A percentile compares a stretch with the other conserved stretches of the same genome.
Evolutionary conservation across 306 rosid species (phyloP).

Genomic region (Trifolium pratense): DNA sequence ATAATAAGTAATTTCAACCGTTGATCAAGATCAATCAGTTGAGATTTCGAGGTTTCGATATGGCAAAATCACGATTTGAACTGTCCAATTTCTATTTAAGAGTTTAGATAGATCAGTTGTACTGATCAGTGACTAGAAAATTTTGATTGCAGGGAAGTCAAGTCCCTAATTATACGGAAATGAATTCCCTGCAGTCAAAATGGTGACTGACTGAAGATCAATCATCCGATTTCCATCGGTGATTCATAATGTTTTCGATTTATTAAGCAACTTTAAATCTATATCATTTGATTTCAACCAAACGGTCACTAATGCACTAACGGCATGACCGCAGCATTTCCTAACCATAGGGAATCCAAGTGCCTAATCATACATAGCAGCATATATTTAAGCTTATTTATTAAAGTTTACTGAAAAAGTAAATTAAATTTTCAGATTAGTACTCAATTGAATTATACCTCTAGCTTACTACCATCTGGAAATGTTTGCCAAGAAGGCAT

Average conservation of each 20-base stretch:
- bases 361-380: background rate
- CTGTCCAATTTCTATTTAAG: background rate
- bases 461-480: constrained; percentile 87
- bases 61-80: background rate
- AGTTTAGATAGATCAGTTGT: background rate
- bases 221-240: background rate
- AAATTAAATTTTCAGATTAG: background rate
- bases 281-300: background rate
- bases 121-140: background rate
- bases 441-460: constrained; percentile 53
- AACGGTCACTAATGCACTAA: background rate
- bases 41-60: background rate
- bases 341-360: too few species aligned
- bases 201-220: background rate
- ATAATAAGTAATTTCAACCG: too few species aligned
- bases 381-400: background rate
- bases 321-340: background rate
- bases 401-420: background rate
- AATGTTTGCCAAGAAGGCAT: constrained; percentile 84
- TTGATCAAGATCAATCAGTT: background rate
- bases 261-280: background rate
- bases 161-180: background rate
- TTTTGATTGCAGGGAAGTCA: background rate
- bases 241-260: background rate
- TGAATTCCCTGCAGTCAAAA: background rate